Percentiles rank a stretch among this genome's conserved stretches.
phyloP scores from a whole-genome alignment of 805 yeast genomes.

The Torulaspora maleeae region DNA sequence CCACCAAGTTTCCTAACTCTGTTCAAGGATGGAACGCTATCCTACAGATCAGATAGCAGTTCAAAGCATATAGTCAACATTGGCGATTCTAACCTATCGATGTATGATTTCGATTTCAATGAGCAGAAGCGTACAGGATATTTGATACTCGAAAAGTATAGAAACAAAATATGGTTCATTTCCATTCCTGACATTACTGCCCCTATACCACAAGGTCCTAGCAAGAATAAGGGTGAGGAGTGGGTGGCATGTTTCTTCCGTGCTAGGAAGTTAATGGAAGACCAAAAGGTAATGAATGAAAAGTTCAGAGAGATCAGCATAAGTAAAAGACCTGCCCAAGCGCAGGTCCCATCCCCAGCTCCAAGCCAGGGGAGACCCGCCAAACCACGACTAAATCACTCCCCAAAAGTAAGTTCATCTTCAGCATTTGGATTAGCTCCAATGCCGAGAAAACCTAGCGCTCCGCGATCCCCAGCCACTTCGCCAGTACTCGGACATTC shows the following conservation, averaged over 20 bases:
- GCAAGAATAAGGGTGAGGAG: conserved; percentile 45
- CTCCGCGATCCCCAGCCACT: conserved; percentile 6
- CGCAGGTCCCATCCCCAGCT: conserved; percentile 1
- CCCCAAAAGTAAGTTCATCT: conserved; percentile 2
- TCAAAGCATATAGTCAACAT: conserved; percentile 25
- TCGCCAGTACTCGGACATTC: conserved; percentile 2
- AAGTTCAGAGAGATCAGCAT: conserved; percentile 5
- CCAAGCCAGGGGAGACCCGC: background rate
- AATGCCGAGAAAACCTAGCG: conserved; percentile 3
- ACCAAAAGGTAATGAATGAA: conserved; percentile 12
- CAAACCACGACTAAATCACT: background rate
- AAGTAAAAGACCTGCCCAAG: background rate
- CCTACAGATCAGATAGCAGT: conserved; percentile 13
- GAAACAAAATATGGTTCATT: conserved; percentile 54
- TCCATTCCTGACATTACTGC: conserved; percentile 38
- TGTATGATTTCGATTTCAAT: conserved; percentile 77
- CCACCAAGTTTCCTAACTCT: conserved; percentile 20
- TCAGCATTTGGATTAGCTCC: conserved; percentile 6
- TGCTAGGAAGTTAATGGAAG: conserved; percentile 54
- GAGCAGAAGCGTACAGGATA: conserved; percentile 55
- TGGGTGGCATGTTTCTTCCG: conserved; percentile 70
- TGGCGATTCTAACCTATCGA: conserved; percentile 51
- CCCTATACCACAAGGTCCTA: conserved; percentile 35
- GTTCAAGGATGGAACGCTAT: conserved; percentile 20
- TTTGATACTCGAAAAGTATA: conserved; percentile 57